Conservation (phyloP, 257 asterid species). For the Rehmannia glutinosa region DNA sequence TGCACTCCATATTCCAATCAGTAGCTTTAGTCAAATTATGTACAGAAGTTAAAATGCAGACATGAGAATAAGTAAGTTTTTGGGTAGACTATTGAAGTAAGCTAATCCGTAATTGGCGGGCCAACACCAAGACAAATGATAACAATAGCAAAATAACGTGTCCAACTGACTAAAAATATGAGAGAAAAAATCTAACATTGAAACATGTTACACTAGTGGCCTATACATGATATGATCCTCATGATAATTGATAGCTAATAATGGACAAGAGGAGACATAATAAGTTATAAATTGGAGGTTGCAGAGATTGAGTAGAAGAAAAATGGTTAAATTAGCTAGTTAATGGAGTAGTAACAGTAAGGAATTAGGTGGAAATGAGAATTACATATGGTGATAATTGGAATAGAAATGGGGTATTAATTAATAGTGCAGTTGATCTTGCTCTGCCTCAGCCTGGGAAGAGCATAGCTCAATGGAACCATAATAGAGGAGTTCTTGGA, state of each 20-base stretch:
- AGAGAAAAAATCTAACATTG: background rate
- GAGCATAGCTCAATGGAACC: conserved; percentile 53
- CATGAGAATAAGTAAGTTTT: background rate
- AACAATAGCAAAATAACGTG: background rate
- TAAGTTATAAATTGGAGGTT: too few species aligned
- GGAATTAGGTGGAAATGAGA: background rate
- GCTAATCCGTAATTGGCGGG: conserved; percentile 23
- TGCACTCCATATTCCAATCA: background rate
- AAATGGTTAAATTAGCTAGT: conserved; percentile 10
- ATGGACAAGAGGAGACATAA: background rate
- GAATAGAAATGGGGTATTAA: background rate
- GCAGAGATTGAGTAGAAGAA: background rate
- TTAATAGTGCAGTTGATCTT: background rate
- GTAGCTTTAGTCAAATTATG: background rate
- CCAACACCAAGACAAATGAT: background rate
- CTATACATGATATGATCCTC: conserved; percentile 6
- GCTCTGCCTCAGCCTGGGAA: conserved; percentile 27
- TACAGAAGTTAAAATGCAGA: background rate
- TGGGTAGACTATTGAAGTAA: background rate
- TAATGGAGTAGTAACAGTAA: background rate
- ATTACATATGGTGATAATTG: background rate
- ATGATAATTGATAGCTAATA: too few species aligned
- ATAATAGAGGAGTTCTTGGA: conserved; percentile 57
- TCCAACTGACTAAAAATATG: background rate
- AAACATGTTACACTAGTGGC: conserved; percentile 10